Percentiles rank a stretch among this genome's conserved stretches.
phyloP scores from a whole-genome alignment of 2,329 filamentous ascomycete genomes.

The Harringtonia lauricola region DNA sequence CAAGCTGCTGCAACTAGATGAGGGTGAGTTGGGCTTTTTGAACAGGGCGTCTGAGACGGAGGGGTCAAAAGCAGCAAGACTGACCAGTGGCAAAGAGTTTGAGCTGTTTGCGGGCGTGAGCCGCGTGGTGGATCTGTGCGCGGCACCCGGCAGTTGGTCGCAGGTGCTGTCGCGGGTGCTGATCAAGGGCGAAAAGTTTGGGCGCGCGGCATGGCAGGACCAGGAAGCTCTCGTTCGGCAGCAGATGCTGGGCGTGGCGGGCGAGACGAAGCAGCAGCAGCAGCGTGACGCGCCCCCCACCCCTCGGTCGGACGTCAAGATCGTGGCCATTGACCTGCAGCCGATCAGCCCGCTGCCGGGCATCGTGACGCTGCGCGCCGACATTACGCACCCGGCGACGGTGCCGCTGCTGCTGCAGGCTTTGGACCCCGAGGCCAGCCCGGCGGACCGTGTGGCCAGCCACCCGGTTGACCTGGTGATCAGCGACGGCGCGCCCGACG shows the following conservation, averaged over 20 bases:
- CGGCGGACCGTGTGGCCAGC: constrained; percentile 32
- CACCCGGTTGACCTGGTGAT: constrained; percentile 87
- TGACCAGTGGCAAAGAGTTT: constrained; percentile 55
- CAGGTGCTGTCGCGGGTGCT: constrained; percentile 89
- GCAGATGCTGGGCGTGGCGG: constrained; percentile 41
- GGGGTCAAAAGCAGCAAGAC: no score
- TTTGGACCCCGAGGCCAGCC: constrained; percentile 58
- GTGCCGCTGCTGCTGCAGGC: constrained; percentile 80
- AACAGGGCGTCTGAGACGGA: no score
- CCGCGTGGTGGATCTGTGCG: constrained; percentile 89
- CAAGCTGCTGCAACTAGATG: constrained; percentile 92
- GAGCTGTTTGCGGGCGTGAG: constrained; percentile 85
- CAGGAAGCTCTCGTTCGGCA: constrained; percentile 57
- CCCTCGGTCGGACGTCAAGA: constrained; percentile 66
- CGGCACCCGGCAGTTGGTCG: constrained; percentile 93
- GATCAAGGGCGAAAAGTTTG: constrained; percentile 88
- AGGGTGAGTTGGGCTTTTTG: constrained; percentile 32
- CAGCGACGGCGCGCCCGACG: constrained; percentile 90
- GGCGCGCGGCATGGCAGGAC: constrained; percentile 77
- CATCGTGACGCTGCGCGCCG: constrained; percentile 83
- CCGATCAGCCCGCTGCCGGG: constrained; percentile 90
- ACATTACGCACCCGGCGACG: constrained; percentile 95
- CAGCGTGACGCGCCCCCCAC: no score
- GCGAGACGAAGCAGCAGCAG: background rate
- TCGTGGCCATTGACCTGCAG: constrained; percentile 91